Evolutionary conservation across 352 stramenopile species (phyloP).

Genomic region (Phytopythium mirpurense): DNA sequence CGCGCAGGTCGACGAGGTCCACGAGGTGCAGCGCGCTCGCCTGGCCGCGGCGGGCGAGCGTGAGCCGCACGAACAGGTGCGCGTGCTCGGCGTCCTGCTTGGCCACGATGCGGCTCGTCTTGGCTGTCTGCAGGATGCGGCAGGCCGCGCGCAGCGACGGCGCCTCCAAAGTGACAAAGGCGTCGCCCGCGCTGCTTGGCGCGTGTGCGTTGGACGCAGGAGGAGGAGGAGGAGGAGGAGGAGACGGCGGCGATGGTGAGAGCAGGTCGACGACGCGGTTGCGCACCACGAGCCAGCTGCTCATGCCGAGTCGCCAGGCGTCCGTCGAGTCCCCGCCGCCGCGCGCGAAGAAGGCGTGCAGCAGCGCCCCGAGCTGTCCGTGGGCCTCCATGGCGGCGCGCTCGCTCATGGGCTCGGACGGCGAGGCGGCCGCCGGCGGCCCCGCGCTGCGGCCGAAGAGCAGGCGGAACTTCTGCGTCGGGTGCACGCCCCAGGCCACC

Average conservation of each 20-base stretch:
- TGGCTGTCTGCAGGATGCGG: constrained; percentile 55
- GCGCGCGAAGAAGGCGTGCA: constrained; percentile 43
- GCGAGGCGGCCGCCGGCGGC: background rate
- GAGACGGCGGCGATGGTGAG: constrained; percentile 16
- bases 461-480: constrained; percentile 66
- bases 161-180: constrained; percentile 55
- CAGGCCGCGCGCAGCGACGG: constrained; percentile 34
- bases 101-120: constrained; percentile 67
- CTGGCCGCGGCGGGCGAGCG: constrained; percentile 54
- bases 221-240: background rate
- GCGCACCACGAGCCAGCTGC: constrained; percentile 69
- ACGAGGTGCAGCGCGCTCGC: constrained; percentile 63
- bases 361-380: constrained; percentile 45
- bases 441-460: constrained; percentile 59
- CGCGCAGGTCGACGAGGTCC: constrained; percentile 58
- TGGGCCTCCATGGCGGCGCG: constrained; percentile 49
- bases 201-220: too few relatives aligned
- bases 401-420: constrained; percentile 3
- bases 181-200: constrained; percentile 12
- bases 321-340: background rate
- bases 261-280: constrained; percentile 57
- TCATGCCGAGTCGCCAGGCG: constrained; percentile 49
- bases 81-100: constrained; percentile 58
- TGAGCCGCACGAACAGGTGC: constrained; percentile 67
- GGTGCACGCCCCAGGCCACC: constrained; percentile 56